These are phyloP conservation scores for Geum urbanum DNA, from an alignment of 306 rosid species.

Conservation along the genomic window DNA sequence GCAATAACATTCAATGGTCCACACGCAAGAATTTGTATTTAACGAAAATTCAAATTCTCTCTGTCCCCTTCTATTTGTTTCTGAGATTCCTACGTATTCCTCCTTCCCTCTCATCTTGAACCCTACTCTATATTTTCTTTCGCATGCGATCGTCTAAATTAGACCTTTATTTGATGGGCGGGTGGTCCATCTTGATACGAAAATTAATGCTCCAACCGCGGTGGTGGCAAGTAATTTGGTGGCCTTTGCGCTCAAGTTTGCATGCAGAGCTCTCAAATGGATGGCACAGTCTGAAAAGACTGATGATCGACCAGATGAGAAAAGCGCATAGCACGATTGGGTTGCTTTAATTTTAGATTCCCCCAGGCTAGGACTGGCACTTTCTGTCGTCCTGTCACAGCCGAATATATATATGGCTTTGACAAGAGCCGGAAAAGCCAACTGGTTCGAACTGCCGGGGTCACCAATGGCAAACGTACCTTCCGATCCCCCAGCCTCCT, in stretches of 20 bases:
- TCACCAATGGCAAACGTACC: too few relatives aligned
- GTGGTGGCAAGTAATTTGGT: neutral
- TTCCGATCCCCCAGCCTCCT: too few relatives aligned
- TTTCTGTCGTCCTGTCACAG: too few relatives aligned
- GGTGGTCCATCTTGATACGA: neutral
- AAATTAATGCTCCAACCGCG: neutral
- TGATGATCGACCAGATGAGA: neutral
- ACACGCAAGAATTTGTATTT: neutral
- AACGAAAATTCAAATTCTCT: neutral
- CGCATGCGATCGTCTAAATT: conserved; percentile 7
- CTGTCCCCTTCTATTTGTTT: neutral
- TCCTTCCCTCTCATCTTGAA: too few relatives aligned
- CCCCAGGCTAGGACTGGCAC: too few relatives aligned
- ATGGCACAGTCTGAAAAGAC: too few relatives aligned
- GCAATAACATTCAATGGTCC: neutral
- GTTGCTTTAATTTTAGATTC: too few relatives aligned
- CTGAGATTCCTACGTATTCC: neutral
- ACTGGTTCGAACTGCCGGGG: too few relatives aligned
- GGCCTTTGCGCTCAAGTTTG: neutral
- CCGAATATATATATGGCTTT: too few relatives aligned
- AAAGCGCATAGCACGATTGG: neutral
- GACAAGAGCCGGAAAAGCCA: too few relatives aligned
- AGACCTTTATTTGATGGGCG: neutral
- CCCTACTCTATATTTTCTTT: neutral
- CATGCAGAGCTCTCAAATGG: too few relatives aligned